These are phyloP conservation scores for Sphaerosporella brunnea DNA, from an alignment of 495 filamentous ascomycete species.

Conservation along the genomic window DNA sequence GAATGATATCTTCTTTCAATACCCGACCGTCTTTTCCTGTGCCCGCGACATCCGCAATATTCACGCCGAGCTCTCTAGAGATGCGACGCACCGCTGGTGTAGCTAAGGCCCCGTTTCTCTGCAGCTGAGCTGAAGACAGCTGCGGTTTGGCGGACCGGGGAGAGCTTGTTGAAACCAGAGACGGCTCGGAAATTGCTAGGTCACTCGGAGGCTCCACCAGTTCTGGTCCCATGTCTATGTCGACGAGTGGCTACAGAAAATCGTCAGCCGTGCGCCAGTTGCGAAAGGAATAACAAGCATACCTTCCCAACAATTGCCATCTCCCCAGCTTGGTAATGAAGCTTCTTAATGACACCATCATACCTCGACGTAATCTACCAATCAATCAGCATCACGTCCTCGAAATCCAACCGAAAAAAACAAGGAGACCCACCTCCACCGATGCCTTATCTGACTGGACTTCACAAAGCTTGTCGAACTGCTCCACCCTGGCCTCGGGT, in stretches of 20 bases:
- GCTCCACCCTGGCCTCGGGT: constrained; percentile 85
- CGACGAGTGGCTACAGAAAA: constrained; percentile 56
- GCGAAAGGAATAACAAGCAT: too few species aligned
- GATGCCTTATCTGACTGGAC: constrained; percentile 97
- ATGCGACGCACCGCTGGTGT: constrained; percentile 87
- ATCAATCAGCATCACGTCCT: background rate
- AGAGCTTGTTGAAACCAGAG: too few species aligned
- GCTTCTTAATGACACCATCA: constrained; percentile 85
- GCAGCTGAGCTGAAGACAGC: too few species aligned
- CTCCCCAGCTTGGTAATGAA: constrained; percentile 89
- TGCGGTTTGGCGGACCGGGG: too few species aligned
- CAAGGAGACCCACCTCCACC: constrained; percentile 45
- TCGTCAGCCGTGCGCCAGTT: too few species aligned
- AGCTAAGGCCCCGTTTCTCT: constrained; percentile 53
- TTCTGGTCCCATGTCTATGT: constrained; percentile 51
- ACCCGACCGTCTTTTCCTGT: constrained; percentile 88
- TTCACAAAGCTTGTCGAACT: constrained; percentile 95
- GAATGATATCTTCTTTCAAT: constrained; percentile 82
- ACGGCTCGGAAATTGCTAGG: too few species aligned
- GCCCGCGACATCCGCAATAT: constrained; percentile 59
- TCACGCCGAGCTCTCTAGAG: constrained; percentile 53
- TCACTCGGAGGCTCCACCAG: too few species aligned
- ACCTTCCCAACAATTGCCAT: constrained; percentile 75
- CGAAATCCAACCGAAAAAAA: too few species aligned
- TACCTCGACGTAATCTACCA: constrained; percentile 81